Conservation (phyloP, 345 rosid species). For the Eucalyptus grandis region DNA sequence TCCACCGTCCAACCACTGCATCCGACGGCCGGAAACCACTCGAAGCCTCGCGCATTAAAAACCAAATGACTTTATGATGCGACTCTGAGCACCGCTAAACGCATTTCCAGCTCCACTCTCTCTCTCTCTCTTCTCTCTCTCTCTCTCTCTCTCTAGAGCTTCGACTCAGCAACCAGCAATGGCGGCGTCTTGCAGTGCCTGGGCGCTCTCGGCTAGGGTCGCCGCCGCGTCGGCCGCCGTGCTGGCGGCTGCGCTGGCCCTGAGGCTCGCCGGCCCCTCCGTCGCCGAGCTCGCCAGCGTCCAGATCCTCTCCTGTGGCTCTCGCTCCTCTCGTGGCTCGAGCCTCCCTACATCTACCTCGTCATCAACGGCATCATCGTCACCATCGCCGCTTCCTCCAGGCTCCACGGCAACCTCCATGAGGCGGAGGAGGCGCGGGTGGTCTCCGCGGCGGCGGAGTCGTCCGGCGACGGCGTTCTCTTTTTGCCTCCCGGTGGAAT, state of each 20-base stretch:
- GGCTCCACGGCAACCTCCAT: conserved; percentile 7
- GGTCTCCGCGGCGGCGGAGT: background rate
- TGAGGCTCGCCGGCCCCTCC: conserved; percentile 12
- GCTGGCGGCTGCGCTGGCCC: conserved; percentile 8
- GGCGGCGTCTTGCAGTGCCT: background rate
- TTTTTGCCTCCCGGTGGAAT: background rate
- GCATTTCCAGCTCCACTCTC: background rate
- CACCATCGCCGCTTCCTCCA: conserved; percentile 45
- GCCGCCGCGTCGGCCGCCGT: conserved; percentile 25
- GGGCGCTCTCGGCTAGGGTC: conserved; percentile 6
- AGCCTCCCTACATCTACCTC: conserved; percentile 59
- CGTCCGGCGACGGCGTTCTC: background rate
- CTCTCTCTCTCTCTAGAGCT: background rate
- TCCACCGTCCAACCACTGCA: background rate
- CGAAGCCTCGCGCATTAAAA: background rate
- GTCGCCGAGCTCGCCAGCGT: conserved; percentile 16
- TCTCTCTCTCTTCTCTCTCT: background rate
- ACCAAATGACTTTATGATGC: background rate
- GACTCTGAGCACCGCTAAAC: background rate
- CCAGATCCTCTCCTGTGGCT: conserved; percentile 28
- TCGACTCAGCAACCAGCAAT: background rate
- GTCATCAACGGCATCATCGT: conserved; percentile 47
- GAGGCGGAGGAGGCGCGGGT: background rate
- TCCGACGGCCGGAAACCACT: background rate
- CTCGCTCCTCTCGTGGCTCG: conserved; percentile 39